Evolutionary conservation across 192 early-diverging fungal species (phyloP), one percentile per base, ranked within the genome.

Genomic region (Umbelopsis isabellina): DNA sequence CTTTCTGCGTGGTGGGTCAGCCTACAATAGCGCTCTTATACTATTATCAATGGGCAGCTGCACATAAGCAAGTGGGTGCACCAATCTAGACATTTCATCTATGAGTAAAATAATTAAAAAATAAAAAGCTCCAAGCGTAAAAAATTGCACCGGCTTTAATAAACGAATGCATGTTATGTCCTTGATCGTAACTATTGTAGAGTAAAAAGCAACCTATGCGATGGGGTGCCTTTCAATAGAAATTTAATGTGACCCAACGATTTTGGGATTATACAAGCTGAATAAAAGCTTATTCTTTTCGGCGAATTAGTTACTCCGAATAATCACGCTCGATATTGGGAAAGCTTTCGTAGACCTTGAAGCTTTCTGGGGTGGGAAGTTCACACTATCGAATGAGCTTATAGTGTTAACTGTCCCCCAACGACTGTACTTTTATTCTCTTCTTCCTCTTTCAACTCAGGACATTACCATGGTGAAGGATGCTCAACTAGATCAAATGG

Each of bases 1-100:
- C 86, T 9, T 93, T 93, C 71, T 92, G 91, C 49, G 88, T 93
- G 48, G 85, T 93, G 11, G 92, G 92, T 20, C 92, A 93, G 79
- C 91, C 91, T 20, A 85, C 90, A 11, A 85, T 88, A 66, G 88
- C 89, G 9, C 78, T 91, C 11, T 76, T 89, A 71, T 93, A 93
- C 73, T 93, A 91, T 73, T 90, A 91, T 73, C 85, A 86, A 20
- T 90, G 88, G 88, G 75, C 74, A 21, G 66, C 74, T 16, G 71
- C 69, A 33, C 77, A 79, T 48, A 69, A 71, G 48, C 35, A 49
- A 44, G 51, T 69, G n/a, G 21, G 47, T 41, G 67, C 45, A 21
- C 51, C 67, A 23, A 69, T 69, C 13, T 61, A 61, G 55, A 61
- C 21, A 25, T 4, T 12, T 53, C 51, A 25, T 52, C 25, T 23